Evolutionary conservation across 495 filamentous ascomycete genomes (phyloP).

Genomic region (Penicillium flavigenum): DNA sequence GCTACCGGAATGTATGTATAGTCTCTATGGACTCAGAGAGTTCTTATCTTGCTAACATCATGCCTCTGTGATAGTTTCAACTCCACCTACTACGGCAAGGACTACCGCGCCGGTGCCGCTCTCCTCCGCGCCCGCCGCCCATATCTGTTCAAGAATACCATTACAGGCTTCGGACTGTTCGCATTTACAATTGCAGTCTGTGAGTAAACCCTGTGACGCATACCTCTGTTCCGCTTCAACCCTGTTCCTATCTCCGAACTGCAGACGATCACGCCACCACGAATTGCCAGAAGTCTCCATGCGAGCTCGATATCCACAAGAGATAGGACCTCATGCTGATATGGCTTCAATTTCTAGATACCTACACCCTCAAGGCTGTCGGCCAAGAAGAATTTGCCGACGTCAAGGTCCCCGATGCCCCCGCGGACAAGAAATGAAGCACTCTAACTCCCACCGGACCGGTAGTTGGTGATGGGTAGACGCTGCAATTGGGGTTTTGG

Average conservation of each 20-base stretch:
- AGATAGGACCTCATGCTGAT: conserved; percentile 5
- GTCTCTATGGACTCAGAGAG: background rate
- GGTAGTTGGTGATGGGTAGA: conserved; percentile 1
- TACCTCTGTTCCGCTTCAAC: background rate
- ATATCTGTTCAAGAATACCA: conserved; percentile 83
- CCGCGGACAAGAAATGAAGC: conserved; percentile 40
- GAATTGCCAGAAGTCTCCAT: background rate
- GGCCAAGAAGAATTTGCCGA: conserved; percentile 98
- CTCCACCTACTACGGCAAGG: conserved; percentile 87
- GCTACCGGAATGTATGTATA: conserved; percentile 46
- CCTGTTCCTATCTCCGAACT: background rate
- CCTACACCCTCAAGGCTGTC: conserved; percentile 83
- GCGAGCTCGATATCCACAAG: background rate
- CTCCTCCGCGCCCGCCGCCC: conserved; percentile 88
- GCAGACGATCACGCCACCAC: conserved; percentile 11
- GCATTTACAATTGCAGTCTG: conserved; percentile 76
- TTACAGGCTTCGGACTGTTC: conserved; percentile 69
- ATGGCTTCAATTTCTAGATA: conserved; percentile 53
- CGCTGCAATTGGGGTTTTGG: conserved; percentile 22
- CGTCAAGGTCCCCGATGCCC: conserved; percentile 77
- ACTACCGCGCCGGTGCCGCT: conserved; percentile 74
- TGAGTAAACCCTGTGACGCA: conserved; percentile 46
- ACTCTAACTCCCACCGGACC: conserved; percentile 2
- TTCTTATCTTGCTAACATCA: conserved; percentile 14
- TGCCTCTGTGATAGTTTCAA: conserved; percentile 53